phyloP scores from a whole-genome alignment of 2,329 filamentous ascomycete species.

The Colletotrichum incanum region DNA sequence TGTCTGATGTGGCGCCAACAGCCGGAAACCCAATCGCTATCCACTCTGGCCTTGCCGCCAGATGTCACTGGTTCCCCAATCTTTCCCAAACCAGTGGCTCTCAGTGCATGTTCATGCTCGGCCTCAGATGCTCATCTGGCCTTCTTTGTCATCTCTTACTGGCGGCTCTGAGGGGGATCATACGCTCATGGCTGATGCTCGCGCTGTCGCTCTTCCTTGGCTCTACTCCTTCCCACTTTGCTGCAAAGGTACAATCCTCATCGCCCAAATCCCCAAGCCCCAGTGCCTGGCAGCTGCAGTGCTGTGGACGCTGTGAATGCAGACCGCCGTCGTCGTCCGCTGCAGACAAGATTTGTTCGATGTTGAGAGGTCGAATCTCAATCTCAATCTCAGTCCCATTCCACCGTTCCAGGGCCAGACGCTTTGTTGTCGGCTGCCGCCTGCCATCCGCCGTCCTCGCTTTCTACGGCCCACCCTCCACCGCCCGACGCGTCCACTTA shows the following conservation, averaged over 20 bases:
- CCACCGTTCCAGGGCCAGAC: background rate
- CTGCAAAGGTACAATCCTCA: background rate
- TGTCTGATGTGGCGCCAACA: constrained; percentile 35
- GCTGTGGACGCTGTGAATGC: background rate
- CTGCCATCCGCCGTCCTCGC: background rate
- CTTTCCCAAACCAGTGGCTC: constrained; percentile 23
- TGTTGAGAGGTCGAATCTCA: background rate
- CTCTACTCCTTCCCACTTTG: background rate
- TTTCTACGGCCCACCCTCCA: background rate
- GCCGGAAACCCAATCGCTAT: constrained; percentile 6
- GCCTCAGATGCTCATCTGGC: constrained; percentile 6
- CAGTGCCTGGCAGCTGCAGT: background rate
- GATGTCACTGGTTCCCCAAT: constrained; percentile 12
- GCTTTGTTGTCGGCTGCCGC: background rate
- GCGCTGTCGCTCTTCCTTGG: background rate
- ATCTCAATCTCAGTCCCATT: background rate
- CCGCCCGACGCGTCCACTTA: background rate
- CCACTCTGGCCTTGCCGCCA: background rate
- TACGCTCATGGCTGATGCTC: background rate
- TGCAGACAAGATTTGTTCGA: background rate
- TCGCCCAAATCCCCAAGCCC: background rate
- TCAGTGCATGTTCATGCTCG: constrained; percentile 8
- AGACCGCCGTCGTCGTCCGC: background rate
- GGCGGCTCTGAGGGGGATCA: background rate
- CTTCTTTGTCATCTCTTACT: constrained; percentile 13